Base-by-base conservation (phyloP, 108 stramenopile species). In the Epipyxis sp. region DNA sequence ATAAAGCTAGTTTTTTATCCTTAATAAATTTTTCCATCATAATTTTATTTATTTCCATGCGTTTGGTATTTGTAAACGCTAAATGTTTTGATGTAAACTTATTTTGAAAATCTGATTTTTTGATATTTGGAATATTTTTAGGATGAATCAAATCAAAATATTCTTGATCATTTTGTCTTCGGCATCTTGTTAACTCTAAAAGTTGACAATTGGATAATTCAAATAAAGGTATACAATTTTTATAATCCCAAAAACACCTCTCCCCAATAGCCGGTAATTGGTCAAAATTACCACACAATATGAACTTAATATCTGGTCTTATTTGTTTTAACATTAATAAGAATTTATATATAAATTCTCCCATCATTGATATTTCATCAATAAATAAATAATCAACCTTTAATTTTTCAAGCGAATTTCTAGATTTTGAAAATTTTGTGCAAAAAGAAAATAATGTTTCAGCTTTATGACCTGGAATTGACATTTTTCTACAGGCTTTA, bases 21-120 rank as follows among this genome's bases (percentile, higher is more conserved):
- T 57, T 57, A 57, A 57, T 57, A 57, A 20, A 57, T 57, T 57
- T 57, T 57, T 57, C 54, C 54, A 57, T 57, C 54, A 57, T 57
- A 20, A 57, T 57, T 20, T 57, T 57, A 25, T 57, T 57, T 20
- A 57, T 57, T 57, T 57, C 54, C 25, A 20, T 57, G 16, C 54
- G 16, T 57, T 57, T 57, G 54, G 25, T 57, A 57, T 57, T 57
- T 57, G 54, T 57, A 57, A 20, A 25, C 16, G 20, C 16, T 57
- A 57, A 57, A 57, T 57, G 16, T 57, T 16, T 57, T 25, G 25
- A 20, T 16, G 16, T 20, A 20, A 57, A 25, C 54, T 25, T 57
- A 57, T 57, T 57, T 57, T 20, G 25, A 57, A 57, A 57, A 57
- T 57, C 54, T 25, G 16, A 25, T 20, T 25, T 57, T 57, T 57